Conservation (phyloP, 2,329 filamentous ascomycete genomes). For the Phialophora tarda region DNA sequence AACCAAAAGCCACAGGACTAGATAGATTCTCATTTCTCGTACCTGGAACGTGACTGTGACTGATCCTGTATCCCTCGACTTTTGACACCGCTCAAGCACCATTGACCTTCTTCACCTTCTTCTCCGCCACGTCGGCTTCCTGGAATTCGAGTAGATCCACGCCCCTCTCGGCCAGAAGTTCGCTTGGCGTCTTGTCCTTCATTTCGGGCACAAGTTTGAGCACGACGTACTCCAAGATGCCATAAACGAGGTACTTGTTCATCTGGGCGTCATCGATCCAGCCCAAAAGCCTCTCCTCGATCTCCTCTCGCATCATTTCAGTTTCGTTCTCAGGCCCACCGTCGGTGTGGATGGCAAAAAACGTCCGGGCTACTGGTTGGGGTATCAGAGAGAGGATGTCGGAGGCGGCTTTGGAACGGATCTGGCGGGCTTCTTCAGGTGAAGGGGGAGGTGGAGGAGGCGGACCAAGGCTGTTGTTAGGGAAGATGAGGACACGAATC, state of each 20-base stretch:
- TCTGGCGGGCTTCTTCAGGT: slow-evolving; percentile 38
- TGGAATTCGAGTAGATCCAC: slow-evolving; percentile 30
- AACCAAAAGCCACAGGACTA: neutral
- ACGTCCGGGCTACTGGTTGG: slow-evolving; percentile 50
- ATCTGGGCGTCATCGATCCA: slow-evolving; percentile 82
- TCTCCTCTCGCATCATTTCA: slow-evolving; percentile 60
- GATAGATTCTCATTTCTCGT: slow-evolving; percentile 2
- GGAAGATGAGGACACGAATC: slow-evolving; percentile 80
- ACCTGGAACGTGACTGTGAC: neutral
- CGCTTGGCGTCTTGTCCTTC: slow-evolving; percentile 70
- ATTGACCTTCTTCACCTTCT: slow-evolving; percentile 7
- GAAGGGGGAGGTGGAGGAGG: slow-evolving; percentile 38
- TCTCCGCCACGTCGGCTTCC: neutral
- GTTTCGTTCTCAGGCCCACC: slow-evolving; percentile 58
- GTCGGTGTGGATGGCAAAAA: slow-evolving; percentile 49
- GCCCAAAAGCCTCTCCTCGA: slow-evolving; percentile 69
- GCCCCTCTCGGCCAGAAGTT: slow-evolving; percentile 76
- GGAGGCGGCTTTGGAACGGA: slow-evolving; percentile 53
- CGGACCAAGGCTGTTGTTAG: slow-evolving; percentile 58
- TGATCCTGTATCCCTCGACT: neutral
- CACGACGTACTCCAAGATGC: slow-evolving; percentile 79
- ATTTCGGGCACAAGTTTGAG: slow-evolving; percentile 84
- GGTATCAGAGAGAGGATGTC: slow-evolving; percentile 52
- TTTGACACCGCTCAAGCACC: neutral
- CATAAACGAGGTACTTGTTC: slow-evolving; percentile 90